These are phyloP conservation scores for Comarum palustre DNA, from an alignment of 306 rosid species.

Conservation along the genomic window DNA sequence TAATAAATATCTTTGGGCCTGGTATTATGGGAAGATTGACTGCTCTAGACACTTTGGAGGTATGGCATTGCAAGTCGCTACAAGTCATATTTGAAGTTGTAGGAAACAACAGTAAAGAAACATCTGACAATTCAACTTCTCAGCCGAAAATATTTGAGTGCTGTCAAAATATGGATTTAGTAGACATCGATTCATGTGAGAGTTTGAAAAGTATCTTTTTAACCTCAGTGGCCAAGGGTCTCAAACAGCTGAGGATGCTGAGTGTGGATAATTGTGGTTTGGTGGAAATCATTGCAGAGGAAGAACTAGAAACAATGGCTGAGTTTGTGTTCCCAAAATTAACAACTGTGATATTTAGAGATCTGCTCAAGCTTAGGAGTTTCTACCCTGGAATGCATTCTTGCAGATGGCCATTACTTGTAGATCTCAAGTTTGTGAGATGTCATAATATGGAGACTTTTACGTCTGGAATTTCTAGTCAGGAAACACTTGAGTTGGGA, in stretches of 20 bases:
- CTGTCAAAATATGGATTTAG: conserved; percentile 17
- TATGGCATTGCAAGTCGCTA: neutral
- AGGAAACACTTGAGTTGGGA: neutral
- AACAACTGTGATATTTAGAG: neutral
- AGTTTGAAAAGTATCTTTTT: conserved; percentile 25
- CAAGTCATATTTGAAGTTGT: neutral
- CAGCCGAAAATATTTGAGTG: neutral
- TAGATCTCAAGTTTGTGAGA: fast-evolving
- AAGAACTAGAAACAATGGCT: neutral
- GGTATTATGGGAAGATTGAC: neutral
- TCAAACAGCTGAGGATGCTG: conserved; percentile 15
- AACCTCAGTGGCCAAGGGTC: conserved; percentile 25
- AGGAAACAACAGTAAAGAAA: neutral
- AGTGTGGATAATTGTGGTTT: conserved; percentile 13
- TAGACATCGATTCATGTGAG: conserved; percentile 17
- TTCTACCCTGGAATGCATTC: conserved; percentile 20
- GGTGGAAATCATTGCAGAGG: conserved; percentile 19
- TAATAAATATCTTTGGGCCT: neutral
- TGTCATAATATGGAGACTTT: neutral
- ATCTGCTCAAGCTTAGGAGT: neutral
- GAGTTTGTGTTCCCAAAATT: conserved; percentile 13
- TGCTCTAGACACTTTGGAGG: neutral
- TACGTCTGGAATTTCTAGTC: neutral
- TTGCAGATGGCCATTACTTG: conserved; percentile 24
- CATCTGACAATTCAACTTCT: neutral